A percentile compares a stretch with the other conserved stretches of the same genome.
These are phyloP conservation scores for Agrocybe pediades DNA, from an alignment of 768 basidiomycete genomes.

Conservation along the genomic window DNA sequence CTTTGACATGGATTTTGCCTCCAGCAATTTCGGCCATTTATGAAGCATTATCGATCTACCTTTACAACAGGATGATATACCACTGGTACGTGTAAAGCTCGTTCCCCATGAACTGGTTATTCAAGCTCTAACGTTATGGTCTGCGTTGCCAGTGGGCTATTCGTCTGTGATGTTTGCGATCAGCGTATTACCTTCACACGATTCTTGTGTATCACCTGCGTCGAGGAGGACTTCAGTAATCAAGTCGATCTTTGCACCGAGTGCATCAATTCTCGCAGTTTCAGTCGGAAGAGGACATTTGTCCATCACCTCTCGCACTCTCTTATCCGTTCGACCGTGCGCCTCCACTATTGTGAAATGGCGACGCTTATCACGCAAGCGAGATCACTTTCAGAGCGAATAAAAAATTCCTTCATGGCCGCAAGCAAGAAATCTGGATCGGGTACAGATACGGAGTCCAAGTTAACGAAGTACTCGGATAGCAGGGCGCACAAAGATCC, in stretches of 20 bases:
- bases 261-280: conserved; percentile 1
- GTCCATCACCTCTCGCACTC: conserved; percentile 6
- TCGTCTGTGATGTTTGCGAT: conserved; percentile 3
- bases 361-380: not conserved
- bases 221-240: conserved; percentile 6
- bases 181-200: conserved; percentile 1
- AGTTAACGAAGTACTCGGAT: not conserved
- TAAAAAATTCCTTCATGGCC: conserved; percentile 9
- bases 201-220: conserved; percentile 10
- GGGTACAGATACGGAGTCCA: not conserved
- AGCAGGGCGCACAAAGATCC: not conserved
- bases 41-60: not conserved
- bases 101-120: too few relatives aligned
- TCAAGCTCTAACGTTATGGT: too few relatives aligned
- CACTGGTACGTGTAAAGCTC: not conserved
- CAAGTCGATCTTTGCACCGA: conserved; percentile 11
- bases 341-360: not conserved
- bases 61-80: not conserved
- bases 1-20: not conserved
- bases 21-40: not conserved
- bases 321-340: not conserved
- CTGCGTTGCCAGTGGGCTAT: not conserved
- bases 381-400: conserved; percentile 1
- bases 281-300: not conserved
- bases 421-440: not conserved